Evolutionary conservation across 2,329 filamentous ascomycete genomes (phyloP).

Genomic region (Trichophyton schoenleinii): DNA sequence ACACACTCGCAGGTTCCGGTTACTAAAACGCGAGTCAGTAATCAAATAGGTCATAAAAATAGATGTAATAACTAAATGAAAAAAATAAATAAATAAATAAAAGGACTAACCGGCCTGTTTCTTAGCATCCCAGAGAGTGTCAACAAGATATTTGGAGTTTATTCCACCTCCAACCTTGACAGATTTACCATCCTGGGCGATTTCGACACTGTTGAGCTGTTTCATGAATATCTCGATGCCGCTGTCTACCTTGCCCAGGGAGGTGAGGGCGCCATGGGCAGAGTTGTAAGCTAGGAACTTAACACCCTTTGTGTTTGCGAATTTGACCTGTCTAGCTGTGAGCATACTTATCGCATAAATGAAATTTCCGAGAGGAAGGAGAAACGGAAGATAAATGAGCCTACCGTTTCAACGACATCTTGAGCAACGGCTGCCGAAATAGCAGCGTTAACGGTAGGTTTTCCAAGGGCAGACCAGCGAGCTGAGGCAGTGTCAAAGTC

Average conservation of each 20-base stretch:
- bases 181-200: conserved; percentile 33
- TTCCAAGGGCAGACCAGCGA: conserved; percentile 37
- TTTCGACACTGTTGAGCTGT: conserved; percentile 33
- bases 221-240: conserved; percentile 42
- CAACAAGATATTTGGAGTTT: conserved; percentile 35
- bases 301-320: conserved; percentile 35
- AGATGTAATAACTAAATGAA: neutral
- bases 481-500: conserved; percentile 29
- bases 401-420: conserved; percentile 40
- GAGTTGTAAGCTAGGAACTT: conserved; percentile 45
- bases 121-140: conserved; percentile 38
- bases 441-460: conserved; percentile 35
- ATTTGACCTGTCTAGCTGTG: conserved; percentile 30
- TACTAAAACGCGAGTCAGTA: conserved; percentile 18
- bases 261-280: conserved; percentile 41
- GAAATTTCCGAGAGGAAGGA: no score
- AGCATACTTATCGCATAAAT: neutral
- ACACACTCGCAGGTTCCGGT: conserved; percentile 44
- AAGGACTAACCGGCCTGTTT: conserved; percentile 38
- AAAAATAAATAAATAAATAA: neutral
- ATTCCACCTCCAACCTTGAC: conserved; percentile 41
- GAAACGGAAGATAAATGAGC: conserved; percentile 7
- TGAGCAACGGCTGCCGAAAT: conserved; percentile 37
- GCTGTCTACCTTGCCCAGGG: conserved; percentile 36
- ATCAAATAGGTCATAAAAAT: neutral